Evolutionary conservation across 176 grass and related monocot species (phyloP), one percentile per base, ranked within the genome.

Genomic region (Carex parvula): DNA sequence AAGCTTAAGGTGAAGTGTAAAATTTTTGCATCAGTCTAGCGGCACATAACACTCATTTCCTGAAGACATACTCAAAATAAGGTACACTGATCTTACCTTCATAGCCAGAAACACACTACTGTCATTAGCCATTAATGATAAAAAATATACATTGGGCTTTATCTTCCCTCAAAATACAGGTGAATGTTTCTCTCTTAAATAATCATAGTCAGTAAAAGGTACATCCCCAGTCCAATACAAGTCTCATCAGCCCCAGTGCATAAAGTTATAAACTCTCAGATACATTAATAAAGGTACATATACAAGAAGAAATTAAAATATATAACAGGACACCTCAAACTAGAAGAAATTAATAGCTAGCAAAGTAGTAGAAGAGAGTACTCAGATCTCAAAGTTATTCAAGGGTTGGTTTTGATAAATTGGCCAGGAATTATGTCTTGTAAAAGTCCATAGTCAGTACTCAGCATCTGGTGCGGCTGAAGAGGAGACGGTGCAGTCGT

Each of bases 341-440:
- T 72, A 77, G 37, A 42, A 52, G 64, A 55, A 68, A 69, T 39
- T 39, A 39, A 39, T 56, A 30, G 18, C 50, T 78, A 78, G 52
- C 68, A 71, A 71, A 48, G 41, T 71, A 71, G 68, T 48, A 86
- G 5, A 70, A 72, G 71, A 65, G 37, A 65, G 42, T 10, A 80
- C 6, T 64, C 30, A 26, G 24, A 64, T 54, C 58, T 86, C 39
- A 81, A 29, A 41, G 41, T 84, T 81, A 63, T 5, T 67, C 63
- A 83, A 70, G 42, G 70, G 33, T 69, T 54, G 24, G 73, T 78
- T 78, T 56, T 56, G 72, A 70, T 50, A 82, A 83, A 61, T 42
- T 79, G 67, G 18, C 91, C 85, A 1, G 96, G 88, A 69, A 93
- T 89, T 5, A 92, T 71, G 84, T 95, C 96, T 63, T 95, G 91